Conservation (phyloP, 108 stramenopile species). For the Cyclotella cryptica region DNA sequence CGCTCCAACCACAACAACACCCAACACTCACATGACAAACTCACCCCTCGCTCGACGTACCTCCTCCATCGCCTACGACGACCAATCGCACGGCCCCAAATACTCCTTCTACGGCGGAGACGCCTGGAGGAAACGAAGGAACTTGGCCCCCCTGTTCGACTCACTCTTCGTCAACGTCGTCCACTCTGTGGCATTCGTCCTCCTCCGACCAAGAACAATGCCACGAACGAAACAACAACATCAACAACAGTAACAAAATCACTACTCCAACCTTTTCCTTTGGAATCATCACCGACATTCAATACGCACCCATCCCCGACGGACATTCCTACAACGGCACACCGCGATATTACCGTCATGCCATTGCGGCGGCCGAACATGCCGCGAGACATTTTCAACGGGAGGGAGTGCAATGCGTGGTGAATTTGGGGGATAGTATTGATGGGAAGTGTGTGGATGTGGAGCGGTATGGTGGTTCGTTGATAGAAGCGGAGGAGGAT, state of each 20-base stretch:
- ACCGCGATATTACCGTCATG: constrained; percentile 81
- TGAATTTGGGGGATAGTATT: constrained; percentile 87
- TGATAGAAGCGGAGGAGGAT: background rate
- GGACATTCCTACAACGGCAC: constrained; percentile 70
- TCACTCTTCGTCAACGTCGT: background rate
- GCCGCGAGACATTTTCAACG: constrained; percentile 74
- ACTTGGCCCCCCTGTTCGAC: background rate
- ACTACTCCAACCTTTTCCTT: constrained; percentile 54
- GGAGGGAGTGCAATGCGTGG: constrained; percentile 59
- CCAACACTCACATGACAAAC: background rate
- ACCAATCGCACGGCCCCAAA: background rate
- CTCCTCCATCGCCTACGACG: constrained; percentile 26
- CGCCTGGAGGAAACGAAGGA: constrained; percentile 18
- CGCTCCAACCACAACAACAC: background rate
- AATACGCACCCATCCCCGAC: constrained; percentile 89
- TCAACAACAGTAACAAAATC: background rate
- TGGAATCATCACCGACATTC: constrained; percentile 84
- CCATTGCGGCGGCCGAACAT: constrained; percentile 59
- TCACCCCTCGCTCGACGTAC: background rate
- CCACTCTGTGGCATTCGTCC: background rate
- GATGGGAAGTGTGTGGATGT: constrained; percentile 84
- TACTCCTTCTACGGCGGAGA: constrained; percentile 14
- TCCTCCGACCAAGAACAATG: background rate
- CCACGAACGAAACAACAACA: background rate
- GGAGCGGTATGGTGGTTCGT: constrained; percentile 26